phyloP scores from a whole-genome alignment of 2,329 filamentous ascomycete genomes.

The Botrytis galanthina region DNA sequence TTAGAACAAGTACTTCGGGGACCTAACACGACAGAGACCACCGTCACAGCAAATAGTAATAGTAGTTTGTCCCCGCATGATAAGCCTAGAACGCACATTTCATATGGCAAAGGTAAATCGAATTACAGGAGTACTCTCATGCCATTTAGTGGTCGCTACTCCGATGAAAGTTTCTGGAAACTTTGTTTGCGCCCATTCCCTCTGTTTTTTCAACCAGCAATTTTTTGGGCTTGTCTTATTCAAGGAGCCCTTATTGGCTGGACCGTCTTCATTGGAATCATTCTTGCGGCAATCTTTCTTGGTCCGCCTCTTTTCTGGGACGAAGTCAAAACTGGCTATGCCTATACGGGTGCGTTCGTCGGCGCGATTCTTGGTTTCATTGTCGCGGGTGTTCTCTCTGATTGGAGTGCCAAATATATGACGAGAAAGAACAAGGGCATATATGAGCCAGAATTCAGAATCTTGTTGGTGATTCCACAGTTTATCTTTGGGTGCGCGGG shows the following conservation, averaged over 20 bases:
- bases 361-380: constrained; percentile 77
- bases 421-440: constrained; percentile 74
- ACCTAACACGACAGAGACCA: constrained; percentile 15
- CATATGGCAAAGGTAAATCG: not conserved
- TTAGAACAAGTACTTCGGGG: constrained; percentile 12
- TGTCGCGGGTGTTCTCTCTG: constrained; percentile 70
- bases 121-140: constrained; percentile 60
- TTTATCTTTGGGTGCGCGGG: constrained; percentile 74
- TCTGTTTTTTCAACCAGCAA: constrained; percentile 78
- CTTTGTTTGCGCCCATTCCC: constrained; percentile 73
- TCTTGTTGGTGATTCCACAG: constrained; percentile 80
- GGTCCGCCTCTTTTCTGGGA: constrained; percentile 78
- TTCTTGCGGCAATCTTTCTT: constrained; percentile 78
- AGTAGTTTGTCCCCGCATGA: not conserved
- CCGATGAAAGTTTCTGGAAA: constrained; percentile 68
- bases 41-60: constrained; percentile 10
- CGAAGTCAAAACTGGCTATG: constrained; percentile 78
- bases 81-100: not conserved
- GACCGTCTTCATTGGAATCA: constrained; percentile 88
- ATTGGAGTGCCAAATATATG: constrained; percentile 68
- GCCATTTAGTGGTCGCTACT: constrained; percentile 79
- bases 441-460: constrained; percentile 89
- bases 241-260: constrained; percentile 92
- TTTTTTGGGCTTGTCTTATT: constrained; percentile 75
- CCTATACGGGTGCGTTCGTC: constrained; percentile 82